A percentile compares a stretch with the other conserved stretches of the same genome.
These are phyloP conservation scores for Chlamydomonas incerta DNA, from an alignment of 139 green algal species.

Conservation along the genomic window DNA sequence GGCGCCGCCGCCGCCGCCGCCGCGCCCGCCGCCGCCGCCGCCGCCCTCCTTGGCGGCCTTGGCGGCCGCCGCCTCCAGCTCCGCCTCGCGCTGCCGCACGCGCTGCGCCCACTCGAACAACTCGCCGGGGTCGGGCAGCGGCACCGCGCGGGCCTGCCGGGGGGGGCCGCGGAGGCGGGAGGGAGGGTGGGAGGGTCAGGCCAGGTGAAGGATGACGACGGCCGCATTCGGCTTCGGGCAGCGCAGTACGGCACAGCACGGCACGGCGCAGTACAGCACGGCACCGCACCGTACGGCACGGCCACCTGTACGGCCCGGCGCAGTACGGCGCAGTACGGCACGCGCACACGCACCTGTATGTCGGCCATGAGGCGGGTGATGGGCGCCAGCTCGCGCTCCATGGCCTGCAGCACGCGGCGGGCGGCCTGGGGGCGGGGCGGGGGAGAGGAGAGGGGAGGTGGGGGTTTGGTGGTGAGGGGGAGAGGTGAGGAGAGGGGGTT, in stretches of 20 bases:
- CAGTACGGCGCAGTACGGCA: too few relatives aligned
- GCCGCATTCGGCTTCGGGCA: too few relatives aligned
- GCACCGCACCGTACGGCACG: too few relatives aligned
- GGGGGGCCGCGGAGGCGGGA: too few relatives aligned
- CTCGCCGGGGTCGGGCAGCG: constrained; percentile 19
- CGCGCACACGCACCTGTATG: constrained; percentile 7
- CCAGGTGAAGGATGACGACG: too few relatives aligned
- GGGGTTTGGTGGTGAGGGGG: background rate
- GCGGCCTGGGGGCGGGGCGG: background rate
- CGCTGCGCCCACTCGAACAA: constrained; percentile 37
- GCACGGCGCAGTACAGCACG: too few relatives aligned
- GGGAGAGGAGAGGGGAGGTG: background rate
- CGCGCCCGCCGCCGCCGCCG: constrained; percentile 1
- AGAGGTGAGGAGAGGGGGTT: too few relatives aligned
- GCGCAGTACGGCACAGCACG: too few relatives aligned
- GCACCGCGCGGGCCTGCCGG: background rate
- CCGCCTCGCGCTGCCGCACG: constrained; percentile 5
- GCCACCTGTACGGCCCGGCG: too few relatives aligned
- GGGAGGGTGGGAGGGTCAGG: too few relatives aligned
- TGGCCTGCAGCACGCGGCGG: constrained; percentile 31
- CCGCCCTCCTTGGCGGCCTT: background rate
- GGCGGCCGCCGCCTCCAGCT: constrained; percentile 1
- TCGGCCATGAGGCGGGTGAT: constrained; percentile 31
- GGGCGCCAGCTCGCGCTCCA: constrained; percentile 46
- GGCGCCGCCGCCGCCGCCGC: background rate